Evolutionary conservation across 306 rosid genomes (phyloP), one percentile per base, ranked within the genome.

Genomic region (Geum urbanum): DNA sequence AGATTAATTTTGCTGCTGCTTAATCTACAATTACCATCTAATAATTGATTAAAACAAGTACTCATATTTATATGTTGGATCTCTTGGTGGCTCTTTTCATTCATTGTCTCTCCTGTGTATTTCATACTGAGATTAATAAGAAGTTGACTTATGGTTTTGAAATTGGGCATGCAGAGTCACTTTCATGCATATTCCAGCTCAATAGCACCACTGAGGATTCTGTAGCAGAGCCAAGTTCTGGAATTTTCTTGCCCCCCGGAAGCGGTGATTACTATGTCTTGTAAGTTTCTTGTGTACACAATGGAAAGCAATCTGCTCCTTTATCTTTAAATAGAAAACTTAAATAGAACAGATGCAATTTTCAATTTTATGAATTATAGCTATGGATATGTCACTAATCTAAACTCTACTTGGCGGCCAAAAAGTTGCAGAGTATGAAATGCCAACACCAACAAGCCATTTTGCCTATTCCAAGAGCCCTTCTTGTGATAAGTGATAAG

Each of bases 241-340:
- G 89, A 52, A 75, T 84, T 69, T 78, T 76, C 83, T 79, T 89
- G 81, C 87, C 65, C 75, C 88, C 96, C 19, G 92, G 96, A 70
- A 86, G 83, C 58, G 92, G 96, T 52, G 97, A 94, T 45, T 85
- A 83, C 84, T 92, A 87, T 77, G 92, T 91, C 70, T 88, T 91
- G 99, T 94, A 79, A 87, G 99, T 84, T 74, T 48, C 40, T 67
- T 59, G 63, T 59, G 43, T 15, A 32, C 8, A 22, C 7, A 45
- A 20, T 22, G 41, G 69, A 22, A 45, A 22, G 16, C 4, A 12
- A 5, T 44, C 20, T 43, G 24, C 37, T 41, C 69, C 54, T 48
- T 48, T 10, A 13, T 8, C 0, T 56, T 35, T 55, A 8, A 41
- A 24, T 24, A 22, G 10, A 11, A 37, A 19, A 32, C 63, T 13